Base-by-base conservation (phyloP, 371 early-diverging fungal genomes). In the Mucor velutinosus region DNA sequence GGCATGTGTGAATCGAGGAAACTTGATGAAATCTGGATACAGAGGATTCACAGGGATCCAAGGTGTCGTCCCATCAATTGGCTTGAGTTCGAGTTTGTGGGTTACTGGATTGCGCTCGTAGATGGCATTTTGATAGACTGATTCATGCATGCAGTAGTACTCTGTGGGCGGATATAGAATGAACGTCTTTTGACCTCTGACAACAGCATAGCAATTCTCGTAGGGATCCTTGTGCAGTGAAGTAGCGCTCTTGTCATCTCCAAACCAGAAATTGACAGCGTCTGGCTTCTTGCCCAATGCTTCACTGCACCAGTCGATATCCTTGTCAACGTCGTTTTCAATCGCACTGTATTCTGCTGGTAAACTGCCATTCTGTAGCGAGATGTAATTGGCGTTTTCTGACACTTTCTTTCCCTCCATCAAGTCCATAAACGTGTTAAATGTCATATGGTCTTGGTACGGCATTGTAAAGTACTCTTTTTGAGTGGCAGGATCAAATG, bases 201-300 rank as follows among this genome's bases (percentile, higher is more conserved):
- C 72, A 4, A 92, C 94, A 11, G 84, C 86, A 69, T 92, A 93
- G 10, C 91, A 84, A 62, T 93, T 93, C 65, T 93, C 94, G 69
- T 93, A 93, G 8, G 88, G 92, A 71, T 92, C 92, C 66, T 91
- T 93, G 72, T 93, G 94, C n/a, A 89, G 62, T 0, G 91, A 89
- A 0, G 94, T 92, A 0, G 77, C 76, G 25, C 92, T 86, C 30
- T 81, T 70, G 14, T 78, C 76, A 53, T 85, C 79, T 2, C 94
- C 94, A 67, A 91, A 85, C 94, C 94, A 93, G 58, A 93, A 86
- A 73, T 93, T 93, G 60, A 90, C 87, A 4, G 94, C 94, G 65
- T 93, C 94, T 0, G 92, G 92, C 19, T 62, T 32, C 62, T 81
- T 78, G 68, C 87, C 88, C 1, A 92, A 66, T 0, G 91, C 92